A percentile compares a stretch with the other conserved stretches of the same genome.
These are phyloP conservation scores for Mycena pura DNA, from an alignment of 768 basidiomycete genomes.

Conservation along the genomic window DNA sequence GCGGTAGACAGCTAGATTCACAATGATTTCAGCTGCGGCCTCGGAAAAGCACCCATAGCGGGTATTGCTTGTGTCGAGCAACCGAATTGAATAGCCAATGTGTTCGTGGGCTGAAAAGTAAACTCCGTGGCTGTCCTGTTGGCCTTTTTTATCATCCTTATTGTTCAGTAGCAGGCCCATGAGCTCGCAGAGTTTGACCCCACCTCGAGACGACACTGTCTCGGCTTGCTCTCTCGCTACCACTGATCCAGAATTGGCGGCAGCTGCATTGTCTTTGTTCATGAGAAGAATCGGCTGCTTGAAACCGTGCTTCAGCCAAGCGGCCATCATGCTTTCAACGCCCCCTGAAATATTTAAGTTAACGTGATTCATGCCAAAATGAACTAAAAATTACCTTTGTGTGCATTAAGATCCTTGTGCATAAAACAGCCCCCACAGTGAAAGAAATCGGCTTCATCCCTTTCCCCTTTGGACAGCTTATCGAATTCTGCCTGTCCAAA, in stretches of 20 bases:
- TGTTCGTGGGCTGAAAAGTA: slow-evolving; percentile 18
- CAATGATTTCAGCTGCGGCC: slow-evolving; percentile 35
- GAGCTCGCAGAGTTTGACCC: slow-evolving; percentile 21
- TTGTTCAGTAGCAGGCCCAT: slow-evolving; percentile 34
- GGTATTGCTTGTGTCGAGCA: slow-evolving; percentile 42
- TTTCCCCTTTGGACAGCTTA: slow-evolving; percentile 10
- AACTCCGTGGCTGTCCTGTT: slow-evolving; percentile 29
- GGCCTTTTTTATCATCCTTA: slow-evolving; percentile 42
- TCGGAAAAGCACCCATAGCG: slow-evolving; percentile 35
- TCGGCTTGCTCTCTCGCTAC: slow-evolving; percentile 11
- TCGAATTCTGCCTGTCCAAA: slow-evolving; percentile 25
- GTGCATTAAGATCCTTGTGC: slow-evolving; percentile 37
- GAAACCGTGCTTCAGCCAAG: slow-evolving; percentile 22
- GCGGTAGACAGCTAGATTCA: slow-evolving; percentile 27
- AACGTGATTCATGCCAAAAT: not conserved
- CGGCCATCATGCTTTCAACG: slow-evolving; percentile 5
- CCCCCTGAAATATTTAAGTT: slow-evolving; percentile 13
- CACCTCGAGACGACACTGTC: slow-evolving; percentile 23
- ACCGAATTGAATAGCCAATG: slow-evolving; percentile 26
- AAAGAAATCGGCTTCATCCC: slow-evolving; percentile 25
- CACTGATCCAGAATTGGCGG: not conserved
- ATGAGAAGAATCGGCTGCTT: slow-evolving; percentile 23
- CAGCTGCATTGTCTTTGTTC: slow-evolving; percentile 34
- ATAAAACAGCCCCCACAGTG: slow-evolving; percentile 33
- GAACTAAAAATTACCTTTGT: slow-evolving; percentile 24